Evolutionary conservation across 495 filamentous ascomycete species (phyloP).

Genomic region (Daldinia caldariorum): DNA sequence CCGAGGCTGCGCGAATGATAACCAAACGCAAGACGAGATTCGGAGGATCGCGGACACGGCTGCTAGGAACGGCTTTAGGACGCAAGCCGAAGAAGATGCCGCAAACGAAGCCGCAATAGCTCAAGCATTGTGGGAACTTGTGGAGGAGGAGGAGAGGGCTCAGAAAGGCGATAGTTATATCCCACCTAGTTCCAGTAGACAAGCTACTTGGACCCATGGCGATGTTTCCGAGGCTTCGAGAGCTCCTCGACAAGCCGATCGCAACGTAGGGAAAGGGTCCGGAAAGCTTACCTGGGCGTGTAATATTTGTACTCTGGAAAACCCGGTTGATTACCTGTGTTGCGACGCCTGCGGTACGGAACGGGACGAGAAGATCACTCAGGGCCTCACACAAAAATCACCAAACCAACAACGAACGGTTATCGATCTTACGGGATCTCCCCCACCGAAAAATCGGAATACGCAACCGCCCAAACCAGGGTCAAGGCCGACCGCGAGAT

Average conservation of each 20-base stretch:
- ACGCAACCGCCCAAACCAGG: constrained; percentile 22
- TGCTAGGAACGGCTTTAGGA: constrained; percentile 77
- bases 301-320: constrained; percentile 82
- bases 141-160: constrained; percentile 73
- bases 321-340: constrained; percentile 71
- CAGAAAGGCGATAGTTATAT: constrained; percentile 74
- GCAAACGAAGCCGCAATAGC: constrained; percentile 92
- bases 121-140: constrained; percentile 85
- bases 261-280: constrained; percentile 10
- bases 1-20: constrained; percentile 79
- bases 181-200: constrained; percentile 52
- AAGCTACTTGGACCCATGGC: constrained; percentile 4
- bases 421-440: constrained; percentile 47
- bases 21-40: constrained; percentile 66
- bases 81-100: constrained; percentile 87
- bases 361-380: constrained; percentile 58
- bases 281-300: constrained; percentile 71
- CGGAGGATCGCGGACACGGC: constrained; percentile 71
- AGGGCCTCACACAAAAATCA: constrained; percentile 38
- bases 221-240: not conserved
- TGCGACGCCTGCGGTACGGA: constrained; percentile 84
- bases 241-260: constrained; percentile 3
- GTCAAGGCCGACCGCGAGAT: constrained; percentile 43
- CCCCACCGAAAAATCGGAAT: constrained; percentile 36
- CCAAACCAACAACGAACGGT: constrained; percentile 32